These are phyloP conservation scores for Podaxis pistillaris DNA, from an alignment of 768 basidiomycete genomes.

Conservation along the genomic window DNA sequence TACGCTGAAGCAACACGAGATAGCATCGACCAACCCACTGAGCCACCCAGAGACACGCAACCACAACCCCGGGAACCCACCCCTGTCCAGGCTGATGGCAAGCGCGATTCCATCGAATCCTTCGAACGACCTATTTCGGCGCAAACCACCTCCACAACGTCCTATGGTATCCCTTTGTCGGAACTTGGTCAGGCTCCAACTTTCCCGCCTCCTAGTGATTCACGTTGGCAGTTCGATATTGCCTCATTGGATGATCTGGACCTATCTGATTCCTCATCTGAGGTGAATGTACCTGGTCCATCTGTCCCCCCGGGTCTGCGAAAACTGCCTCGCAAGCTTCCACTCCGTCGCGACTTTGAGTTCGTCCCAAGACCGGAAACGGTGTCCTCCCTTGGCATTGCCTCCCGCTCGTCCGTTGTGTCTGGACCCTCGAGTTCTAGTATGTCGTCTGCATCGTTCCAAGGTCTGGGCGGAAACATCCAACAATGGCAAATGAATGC, in stretches of 20 bases:
- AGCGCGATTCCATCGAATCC: not conserved
- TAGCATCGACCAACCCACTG: not conserved
- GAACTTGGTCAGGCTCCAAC: conserved; percentile 29
- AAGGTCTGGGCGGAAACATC: conserved; percentile 47
- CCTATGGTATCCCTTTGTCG: conserved; percentile 44
- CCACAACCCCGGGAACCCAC: not conserved
- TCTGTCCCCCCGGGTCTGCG: conserved; percentile 52
- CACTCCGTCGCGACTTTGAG: conserved; percentile 77
- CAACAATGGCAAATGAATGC: conserved; percentile 86
- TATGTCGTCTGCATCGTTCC: conserved; percentile 37
- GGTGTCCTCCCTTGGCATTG: conserved; percentile 79
- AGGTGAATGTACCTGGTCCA: conserved; percentile 38
- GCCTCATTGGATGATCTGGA: conserved; percentile 80
- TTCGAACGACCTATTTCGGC: conserved; percentile 9
- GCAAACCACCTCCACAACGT: conserved; percentile 41
- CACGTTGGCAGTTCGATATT: conserved; percentile 65
- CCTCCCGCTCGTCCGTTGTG: conserved; percentile 57
- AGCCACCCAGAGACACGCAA: not conserved
- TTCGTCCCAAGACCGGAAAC: conserved; percentile 66
- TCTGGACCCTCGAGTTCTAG: conserved; percentile 46
- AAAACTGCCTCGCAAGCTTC: conserved; percentile 56
- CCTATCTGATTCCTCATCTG: conserved; percentile 74
- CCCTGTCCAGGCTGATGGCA: not conserved
- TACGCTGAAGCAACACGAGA: conserved; percentile 6
- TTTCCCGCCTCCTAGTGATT: conserved; percentile 35